Evolutionary conservation across 139 green algal species (phyloP).

Genomic region (Chlamydomonas sphaeroides): DNA sequence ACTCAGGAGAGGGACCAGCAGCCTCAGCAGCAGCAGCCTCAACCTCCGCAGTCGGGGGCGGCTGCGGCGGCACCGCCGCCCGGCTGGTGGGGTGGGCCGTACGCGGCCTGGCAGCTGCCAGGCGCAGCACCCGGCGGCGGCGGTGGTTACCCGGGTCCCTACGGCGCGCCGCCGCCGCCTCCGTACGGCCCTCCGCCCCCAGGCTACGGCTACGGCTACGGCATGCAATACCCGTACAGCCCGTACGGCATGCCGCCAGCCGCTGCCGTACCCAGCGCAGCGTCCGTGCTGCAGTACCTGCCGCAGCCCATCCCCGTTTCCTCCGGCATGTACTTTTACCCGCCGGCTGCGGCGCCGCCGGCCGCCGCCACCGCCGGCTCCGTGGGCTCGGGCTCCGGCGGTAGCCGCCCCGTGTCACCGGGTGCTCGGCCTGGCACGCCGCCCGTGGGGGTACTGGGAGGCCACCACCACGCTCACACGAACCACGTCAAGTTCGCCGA

Average conservation of each 20-base stretch:
- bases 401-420: too few relatives aligned
- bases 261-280: neutral
- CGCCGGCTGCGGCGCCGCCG: too few relatives aligned
- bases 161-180: too few relatives aligned
- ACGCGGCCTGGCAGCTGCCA: too few relatives aligned
- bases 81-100: too few relatives aligned
- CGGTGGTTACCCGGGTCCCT: neutral
- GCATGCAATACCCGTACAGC: neutral
- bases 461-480: neutral
- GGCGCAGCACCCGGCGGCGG: too few relatives aligned
- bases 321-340: slow-evolving; percentile 13
- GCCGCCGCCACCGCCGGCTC: too few relatives aligned
- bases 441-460: too few relatives aligned
- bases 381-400: too few relatives aligned
- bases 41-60: neutral
- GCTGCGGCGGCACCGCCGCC: neutral
- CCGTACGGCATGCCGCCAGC: slow-evolving; percentile 18
- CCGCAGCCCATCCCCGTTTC: slow-evolving; percentile 22
- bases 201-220: slow-evolving; percentile 8
- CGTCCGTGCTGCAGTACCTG: slow-evolving; percentile 28
- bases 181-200: neutral
- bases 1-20: too few relatives aligned
- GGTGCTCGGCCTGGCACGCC: too few relatives aligned
- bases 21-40: neutral
- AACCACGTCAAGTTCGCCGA: slow-evolving; percentile 30